These are phyloP conservation scores for Xylariaceae sp. DNA, from an alignment of 2,329 filamentous ascomycete species.

Conservation along the genomic window DNA sequence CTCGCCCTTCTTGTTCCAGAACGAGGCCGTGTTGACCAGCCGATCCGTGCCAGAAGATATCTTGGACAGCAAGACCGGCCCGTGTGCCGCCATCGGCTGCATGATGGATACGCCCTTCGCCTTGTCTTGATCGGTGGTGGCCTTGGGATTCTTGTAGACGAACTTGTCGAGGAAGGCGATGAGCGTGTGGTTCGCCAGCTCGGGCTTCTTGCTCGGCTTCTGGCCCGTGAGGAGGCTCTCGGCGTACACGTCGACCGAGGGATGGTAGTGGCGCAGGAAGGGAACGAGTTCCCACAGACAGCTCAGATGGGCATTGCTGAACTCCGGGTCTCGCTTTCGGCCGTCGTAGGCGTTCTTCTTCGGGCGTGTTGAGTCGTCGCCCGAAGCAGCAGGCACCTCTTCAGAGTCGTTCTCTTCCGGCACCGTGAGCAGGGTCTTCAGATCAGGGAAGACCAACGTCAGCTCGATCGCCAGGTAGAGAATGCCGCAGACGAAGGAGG, in stretches of 20 bases:
- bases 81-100: constrained; percentile 69
- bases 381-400: constrained; percentile 52
- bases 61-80: constrained; percentile 53
- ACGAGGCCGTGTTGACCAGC: constrained; percentile 74
- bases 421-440: constrained; percentile 72
- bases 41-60: constrained; percentile 32
- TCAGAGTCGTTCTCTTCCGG: constrained; percentile 71
- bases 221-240: constrained; percentile 62
- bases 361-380: constrained; percentile 15
- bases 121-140: constrained; percentile 48
- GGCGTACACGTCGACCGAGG: constrained; percentile 83
- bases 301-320: constrained; percentile 86
- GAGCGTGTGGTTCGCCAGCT: constrained; percentile 82
- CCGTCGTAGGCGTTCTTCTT: constrained; percentile 63
- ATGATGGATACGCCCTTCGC: constrained; percentile 85
- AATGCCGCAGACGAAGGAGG: constrained; percentile 88
- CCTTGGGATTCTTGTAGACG: constrained; percentile 92
- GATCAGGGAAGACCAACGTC: constrained; percentile 70
- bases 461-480: constrained; percentile 84
- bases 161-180: constrained; percentile 97
- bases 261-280: constrained; percentile 79
- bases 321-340: constrained; percentile 83
- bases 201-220: constrained; percentile 77
- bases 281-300: constrained; percentile 92
- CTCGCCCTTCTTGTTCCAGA: constrained; percentile 86